Evolutionary conservation across 192 early-diverging fungal genomes (phyloP).

Genomic region (Chytriomyces hyalinus): DNA sequence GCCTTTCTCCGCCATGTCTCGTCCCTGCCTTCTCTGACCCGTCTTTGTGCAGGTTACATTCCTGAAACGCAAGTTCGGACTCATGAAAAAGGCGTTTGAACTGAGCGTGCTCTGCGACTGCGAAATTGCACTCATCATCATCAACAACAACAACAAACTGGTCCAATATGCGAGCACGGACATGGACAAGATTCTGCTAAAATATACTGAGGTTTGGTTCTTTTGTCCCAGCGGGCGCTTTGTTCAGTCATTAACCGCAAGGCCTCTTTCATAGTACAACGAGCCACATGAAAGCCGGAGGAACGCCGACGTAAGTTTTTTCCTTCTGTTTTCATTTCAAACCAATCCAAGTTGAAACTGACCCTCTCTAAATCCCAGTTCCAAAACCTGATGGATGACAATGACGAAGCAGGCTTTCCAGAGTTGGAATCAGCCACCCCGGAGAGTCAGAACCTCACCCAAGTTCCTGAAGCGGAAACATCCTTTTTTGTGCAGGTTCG

Average conservation of each 20-base stretch:
- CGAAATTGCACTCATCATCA: slow-evolving; percentile 94
- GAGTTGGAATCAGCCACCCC: slow-evolving; percentile 22
- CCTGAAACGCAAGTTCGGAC: slow-evolving; percentile 89
- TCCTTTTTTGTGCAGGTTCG: not conserved
- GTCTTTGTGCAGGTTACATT: slow-evolving; percentile 81
- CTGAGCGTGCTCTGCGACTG: slow-evolving; percentile 92
- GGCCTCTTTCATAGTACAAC: slow-evolving; percentile 31
- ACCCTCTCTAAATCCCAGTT: slow-evolving; percentile 18
- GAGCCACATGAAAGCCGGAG: slow-evolving; percentile 42
- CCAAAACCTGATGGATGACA: slow-evolving; percentile 37
- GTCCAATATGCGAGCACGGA: slow-evolving; percentile 92
- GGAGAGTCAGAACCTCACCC: not conserved
- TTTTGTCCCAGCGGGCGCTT: too few species aligned
- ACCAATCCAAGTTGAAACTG: not conserved
- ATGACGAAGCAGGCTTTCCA: slow-evolving; percentile 36
- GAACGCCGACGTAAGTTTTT: slow-evolving; percentile 31
- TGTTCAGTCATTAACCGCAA: too few species aligned
- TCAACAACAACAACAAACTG: slow-evolving; percentile 90
- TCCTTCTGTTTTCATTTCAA: not conserved
- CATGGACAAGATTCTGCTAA: slow-evolving; percentile 89
- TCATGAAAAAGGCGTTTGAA: slow-evolving; percentile 98
- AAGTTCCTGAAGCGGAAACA: not conserved
- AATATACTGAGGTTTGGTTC: slow-evolving; percentile 72
- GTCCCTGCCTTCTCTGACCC: not conserved
- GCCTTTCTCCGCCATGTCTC: not conserved